These are phyloP conservation scores for Syzygium malaccense DNA, from an alignment of 441 rosid genomes.

Conservation along the genomic window DNA sequence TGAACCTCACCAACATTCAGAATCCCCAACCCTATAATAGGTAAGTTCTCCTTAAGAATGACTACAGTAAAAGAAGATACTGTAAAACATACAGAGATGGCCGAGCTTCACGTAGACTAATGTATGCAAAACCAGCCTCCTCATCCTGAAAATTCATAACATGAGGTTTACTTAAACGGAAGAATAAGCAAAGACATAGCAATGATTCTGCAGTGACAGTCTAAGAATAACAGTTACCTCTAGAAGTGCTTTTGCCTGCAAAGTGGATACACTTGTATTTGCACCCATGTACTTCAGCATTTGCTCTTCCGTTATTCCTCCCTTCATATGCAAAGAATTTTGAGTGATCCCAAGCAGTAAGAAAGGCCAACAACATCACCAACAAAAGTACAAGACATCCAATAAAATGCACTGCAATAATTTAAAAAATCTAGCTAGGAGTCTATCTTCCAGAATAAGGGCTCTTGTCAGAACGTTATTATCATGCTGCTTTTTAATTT, in stretches of 20 bases:
- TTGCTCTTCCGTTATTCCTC: slow-evolving; percentile 94
- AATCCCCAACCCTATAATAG: background rate
- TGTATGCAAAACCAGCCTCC: slow-evolving; percentile 84
- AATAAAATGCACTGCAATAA: background rate
- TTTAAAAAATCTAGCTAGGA: background rate
- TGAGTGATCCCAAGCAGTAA: background rate
- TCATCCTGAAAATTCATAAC: slow-evolving; percentile 45
- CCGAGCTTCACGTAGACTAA: slow-evolving; percentile 82
- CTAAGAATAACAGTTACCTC: slow-evolving; percentile 50
- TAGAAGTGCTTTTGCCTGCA: slow-evolving; percentile 69
- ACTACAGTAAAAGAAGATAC: slow-evolving; percentile 4
- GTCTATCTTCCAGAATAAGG: background rate
- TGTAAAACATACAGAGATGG: slow-evolving; percentile 73
- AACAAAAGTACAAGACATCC: background rate
- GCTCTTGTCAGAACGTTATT: background rate
- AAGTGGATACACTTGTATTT: slow-evolving; percentile 59
- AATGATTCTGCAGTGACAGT: background rate
- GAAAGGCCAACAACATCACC: background rate
- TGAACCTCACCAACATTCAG: background rate
- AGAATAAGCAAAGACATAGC: background rate
- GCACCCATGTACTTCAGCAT: slow-evolving; percentile 97
- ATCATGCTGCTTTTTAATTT: background rate
- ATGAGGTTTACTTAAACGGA: slow-evolving; percentile 4
- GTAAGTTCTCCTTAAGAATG: background rate
- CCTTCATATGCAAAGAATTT: slow-evolving; percentile 33